Base-by-base conservation (phyloP, 139 green algal genomes). In the Trebouxia sp. region DNA sequence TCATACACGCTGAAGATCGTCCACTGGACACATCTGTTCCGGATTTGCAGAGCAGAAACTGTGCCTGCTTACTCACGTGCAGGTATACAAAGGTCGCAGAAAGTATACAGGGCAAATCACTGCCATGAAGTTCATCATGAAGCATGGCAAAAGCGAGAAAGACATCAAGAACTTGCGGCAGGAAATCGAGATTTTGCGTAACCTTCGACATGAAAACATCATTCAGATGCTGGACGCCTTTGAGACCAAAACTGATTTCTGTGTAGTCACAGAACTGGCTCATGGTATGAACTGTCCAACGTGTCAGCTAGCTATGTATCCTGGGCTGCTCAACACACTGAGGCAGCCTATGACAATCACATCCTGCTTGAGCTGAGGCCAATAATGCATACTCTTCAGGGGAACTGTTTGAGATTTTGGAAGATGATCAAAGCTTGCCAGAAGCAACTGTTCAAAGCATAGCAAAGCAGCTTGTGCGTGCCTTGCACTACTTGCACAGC, bases 91-190 rank as follows among this genome's bases (percentile, higher is more conserved):
- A 80, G 96, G 93, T 1, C 86, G 96, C 11, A 83, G 93, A 14
- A 92, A 92, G 56, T 95, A 90, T 83, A 97, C 91, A 0, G 90
- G 95, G n/a, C 93, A 97, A 83, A 98, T 95, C n/a, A 93, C 89
- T 24, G 97, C 97, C 3, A 95, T 99, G 88, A 99, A 99, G 83
- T 98, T 99, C 82, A 99, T 99, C 62, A 87, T 94, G 48, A 99
- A 99, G 88, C 88, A 95, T 67, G 95, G 94, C 43, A 98, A 98
- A 84, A 93, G 86, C 35, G 91, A 96, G 56, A 95, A 95, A 81
- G 97, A 99, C 78, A 91, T 99, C 43, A 86, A 85, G 26, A 96
- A 94, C 83, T 87, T 99, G 83, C 87, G 96, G 24, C 94, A 98
- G 84, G 95, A 98, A 84, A 98, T 98, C 30, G 95, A 98, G 65